Evolutionary conservation across 805 yeast species (phyloP), one percentile per base, ranked within the genome.

Genomic region (Komagataella pseudopastoris): DNA sequence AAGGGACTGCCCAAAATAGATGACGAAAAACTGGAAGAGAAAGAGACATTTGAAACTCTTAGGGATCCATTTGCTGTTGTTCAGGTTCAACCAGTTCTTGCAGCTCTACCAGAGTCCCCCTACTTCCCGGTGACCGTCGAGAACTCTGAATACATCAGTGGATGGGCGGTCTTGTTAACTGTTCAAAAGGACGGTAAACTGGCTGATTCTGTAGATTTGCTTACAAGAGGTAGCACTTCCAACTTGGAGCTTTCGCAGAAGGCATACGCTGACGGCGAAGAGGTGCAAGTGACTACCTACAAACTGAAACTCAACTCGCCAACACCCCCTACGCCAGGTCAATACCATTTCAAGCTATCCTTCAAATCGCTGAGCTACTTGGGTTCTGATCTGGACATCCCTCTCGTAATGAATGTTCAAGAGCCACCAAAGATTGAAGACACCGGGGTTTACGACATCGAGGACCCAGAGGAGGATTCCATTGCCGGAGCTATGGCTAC

Each of bases 121-220:
- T 79, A 71, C 62, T 88, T 82, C 73, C 97, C 99, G 22, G 71
- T 69, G 16, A 23, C 51, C 1, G 51, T 50, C 14, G 39, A 8
- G 6, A 20, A 23, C 8, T 51, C 53, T 12, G 56, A 71, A n/a
- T 67, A 70, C 49, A 55, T 59, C 46, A 61, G 58, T 44, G 71
- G 71, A 24, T 91, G 96, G 90, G 71, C 78, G 48, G 90, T 84
- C 36, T 75, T 83, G 50, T 66, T 93, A 50, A 70, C 78, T 36
- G 70, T 77, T 51, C 96, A 88, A 64, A 81, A 81, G 57, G 98
- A 91, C 66, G 80, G 79, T 54, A 88, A 85, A 64, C 69, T 93
- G 48, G 77, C 83, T 20, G 96, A 90, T 56, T 71, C 78, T 7
- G 88, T 88, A 3, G 71, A 72, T 20, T 65, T 65, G 49, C 60